A percentile compares a stretch with the other conserved stretches of the same genome.
Evolutionary conservation across 306 rosid genomes (phyloP).

Genomic region (Malus domestica): DNA sequence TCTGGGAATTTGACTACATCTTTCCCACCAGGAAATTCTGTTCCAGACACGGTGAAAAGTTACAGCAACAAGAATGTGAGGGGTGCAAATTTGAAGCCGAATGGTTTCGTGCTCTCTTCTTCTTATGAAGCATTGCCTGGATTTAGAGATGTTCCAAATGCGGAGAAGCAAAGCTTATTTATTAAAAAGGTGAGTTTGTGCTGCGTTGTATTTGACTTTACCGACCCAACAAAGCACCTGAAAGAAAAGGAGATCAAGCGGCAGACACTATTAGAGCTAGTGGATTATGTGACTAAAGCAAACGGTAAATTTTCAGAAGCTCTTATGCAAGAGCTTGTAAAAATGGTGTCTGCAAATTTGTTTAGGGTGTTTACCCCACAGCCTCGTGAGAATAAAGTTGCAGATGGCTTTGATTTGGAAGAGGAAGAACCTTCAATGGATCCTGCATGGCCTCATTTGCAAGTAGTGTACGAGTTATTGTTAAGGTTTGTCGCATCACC

Average conservation of each 20-base stretch:
- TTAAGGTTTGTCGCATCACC: constrained; percentile 66
- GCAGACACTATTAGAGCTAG: constrained; percentile 58
- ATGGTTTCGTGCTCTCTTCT: constrained; percentile 37
- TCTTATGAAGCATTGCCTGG: constrained; percentile 63
- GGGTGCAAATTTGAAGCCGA: constrained; percentile 33
- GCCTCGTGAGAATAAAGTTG: constrained; percentile 53
- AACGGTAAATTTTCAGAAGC: constrained; percentile 55
- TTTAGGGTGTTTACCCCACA: constrained; percentile 68
- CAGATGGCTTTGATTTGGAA: constrained; percentile 67
- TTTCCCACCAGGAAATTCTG: constrained; percentile 23
- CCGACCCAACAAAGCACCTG: constrained; percentile 55
- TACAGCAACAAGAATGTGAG: constrained; percentile 32
- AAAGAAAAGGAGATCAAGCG: constrained; percentile 73
- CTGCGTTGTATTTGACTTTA: constrained; percentile 63
- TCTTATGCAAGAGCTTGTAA: constrained; percentile 59
- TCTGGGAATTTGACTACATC: constrained; percentile 29
- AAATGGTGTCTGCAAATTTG: constrained; percentile 57
- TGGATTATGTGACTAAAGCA: constrained; percentile 59
- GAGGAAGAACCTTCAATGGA: constrained; percentile 85
- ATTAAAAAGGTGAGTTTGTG: constrained; percentile 57
- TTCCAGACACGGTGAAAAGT: constrained; percentile 32
- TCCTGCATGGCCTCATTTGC: constrained; percentile 85
- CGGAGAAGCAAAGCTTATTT: constrained; percentile 64
- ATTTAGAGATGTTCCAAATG: constrained; percentile 56
- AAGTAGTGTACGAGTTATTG: constrained; percentile 67